A percentile compares a stretch with the other conserved stretches of the same genome.
Conservation (phyloP, 768 basidiomycete genomes). For the Strobilomyces echinocephalus region DNA sequence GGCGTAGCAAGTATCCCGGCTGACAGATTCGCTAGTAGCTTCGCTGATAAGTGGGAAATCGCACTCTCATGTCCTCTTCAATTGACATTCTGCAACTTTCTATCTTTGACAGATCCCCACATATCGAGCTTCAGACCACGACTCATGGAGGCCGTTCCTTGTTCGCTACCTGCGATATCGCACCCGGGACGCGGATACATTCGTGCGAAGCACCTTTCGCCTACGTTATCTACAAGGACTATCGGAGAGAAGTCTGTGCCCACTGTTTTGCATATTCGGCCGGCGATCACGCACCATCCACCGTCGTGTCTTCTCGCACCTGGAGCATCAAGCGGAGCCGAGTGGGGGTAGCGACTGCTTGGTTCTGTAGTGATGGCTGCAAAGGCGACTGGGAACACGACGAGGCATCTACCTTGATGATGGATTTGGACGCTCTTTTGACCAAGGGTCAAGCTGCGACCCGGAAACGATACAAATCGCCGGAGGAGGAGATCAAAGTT, state of each 20-base stretch:
- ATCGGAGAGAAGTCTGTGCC: slow-evolving; percentile 63
- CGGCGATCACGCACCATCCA: slow-evolving; percentile 20
- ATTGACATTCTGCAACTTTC: not conserved
- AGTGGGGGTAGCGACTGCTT: slow-evolving; percentile 39
- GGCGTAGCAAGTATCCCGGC: no score
- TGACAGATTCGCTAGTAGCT: no score
- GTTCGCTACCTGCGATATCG: slow-evolving; percentile 41
- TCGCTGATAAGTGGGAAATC: not conserved
- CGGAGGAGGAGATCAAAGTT: slow-evolving; percentile 17
- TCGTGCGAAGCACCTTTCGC: slow-evolving; percentile 48
- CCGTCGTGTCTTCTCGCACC: slow-evolving; percentile 26
- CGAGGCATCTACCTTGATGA: slow-evolving; percentile 29
- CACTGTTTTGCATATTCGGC: slow-evolving; percentile 58
- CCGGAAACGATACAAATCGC: slow-evolving; percentile 27
- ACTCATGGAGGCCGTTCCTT: slow-evolving; percentile 50
- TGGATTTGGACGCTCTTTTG: slow-evolving; percentile 32
- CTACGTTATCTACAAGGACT: slow-evolving; percentile 55
- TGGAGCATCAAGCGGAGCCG: slow-evolving; percentile 41
- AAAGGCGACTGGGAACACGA: slow-evolving; percentile 40
- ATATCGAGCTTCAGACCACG: slow-evolving; percentile 32
- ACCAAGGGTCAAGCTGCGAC: slow-evolving; percentile 31
- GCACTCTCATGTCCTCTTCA: slow-evolving; percentile 5
- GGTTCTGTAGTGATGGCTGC: slow-evolving; percentile 55
- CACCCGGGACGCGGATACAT: slow-evolving; percentile 41
- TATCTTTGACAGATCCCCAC: not conserved